Evolutionary conservation across 139 green algal species (phyloP), one percentile per base, ranked within the genome.

Genomic region (Tetraselmis chui): DNA sequence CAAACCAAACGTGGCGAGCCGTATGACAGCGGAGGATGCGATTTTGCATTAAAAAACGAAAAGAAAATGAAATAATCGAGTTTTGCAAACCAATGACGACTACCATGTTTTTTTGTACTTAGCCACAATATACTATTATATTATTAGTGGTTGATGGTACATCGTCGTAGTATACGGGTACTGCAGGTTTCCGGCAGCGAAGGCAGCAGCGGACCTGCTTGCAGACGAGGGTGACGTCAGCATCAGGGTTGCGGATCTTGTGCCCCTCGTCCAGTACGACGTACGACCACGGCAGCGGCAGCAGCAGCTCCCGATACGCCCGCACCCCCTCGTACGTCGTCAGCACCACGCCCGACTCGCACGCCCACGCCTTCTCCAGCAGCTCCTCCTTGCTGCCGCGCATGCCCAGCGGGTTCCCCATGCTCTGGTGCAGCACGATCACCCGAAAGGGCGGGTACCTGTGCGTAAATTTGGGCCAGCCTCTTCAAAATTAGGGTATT

Each of bases 191-290:
- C n/a, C n/a, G n/a, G n/a, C n/a, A n/a, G 59, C 59, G 59, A 27
- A 25, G 59, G 59, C 59, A 67, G 79, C 24, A 22, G 1, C 88
- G 86, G 77, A 91, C 84, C 87, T 92, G 90, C 91, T 97, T 97
- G 83, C 86, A 88, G 75, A 92, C 86, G 31, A 97, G 87, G 23
- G 94, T 97, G 80, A 98, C 90, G 79, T 98, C 95, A 2, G 91
- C 91, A 84, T 99, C 96, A 1, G 96, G 96, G 89, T 99, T 99
- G 29, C 94, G 86, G 31, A 99, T 98, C 85, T 97, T 97, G 89
- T 99, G 96, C 0, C 96, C 96, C 86, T 98, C 95, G 79, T 99
- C 96, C 80, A 99, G 89, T 2, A 99, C 86, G 0, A 84, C 94
- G 78, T 95, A 95, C 0, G 94, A 96, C 96, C 96, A 99, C 29